Percentiles rank a stretch among this genome's conserved stretches.
Evolutionary conservation across 2,329 filamentous ascomycete genomes (phyloP).

Genomic region (Ceratocystis cacaofunesta): DNA sequence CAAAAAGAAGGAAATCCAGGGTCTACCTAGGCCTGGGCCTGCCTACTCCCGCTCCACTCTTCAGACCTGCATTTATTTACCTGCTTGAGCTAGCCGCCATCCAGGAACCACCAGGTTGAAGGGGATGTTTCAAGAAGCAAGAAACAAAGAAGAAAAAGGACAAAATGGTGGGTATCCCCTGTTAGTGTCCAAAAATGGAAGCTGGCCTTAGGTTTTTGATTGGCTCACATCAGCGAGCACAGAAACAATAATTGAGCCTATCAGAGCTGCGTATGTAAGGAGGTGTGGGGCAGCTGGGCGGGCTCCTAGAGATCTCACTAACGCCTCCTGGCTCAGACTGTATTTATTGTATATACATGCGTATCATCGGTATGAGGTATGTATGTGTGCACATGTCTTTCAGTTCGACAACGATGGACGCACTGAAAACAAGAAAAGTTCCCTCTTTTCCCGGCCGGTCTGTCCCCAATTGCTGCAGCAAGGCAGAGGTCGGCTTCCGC

Average conservation of each 20-base stretch:
- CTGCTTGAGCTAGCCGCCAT: background rate
- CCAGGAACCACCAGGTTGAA: background rate
- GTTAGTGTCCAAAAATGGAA: slow-evolving; percentile 13
- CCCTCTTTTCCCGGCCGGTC: no score
- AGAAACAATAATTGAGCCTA: background rate
- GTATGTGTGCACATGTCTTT: no score
- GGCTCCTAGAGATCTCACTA: background rate
- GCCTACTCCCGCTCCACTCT: background rate
- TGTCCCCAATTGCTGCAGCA: no score
- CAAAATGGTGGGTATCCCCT: background rate
- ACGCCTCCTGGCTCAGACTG: background rate
- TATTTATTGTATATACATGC: background rate
- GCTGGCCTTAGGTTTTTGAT: slow-evolving; percentile 1
- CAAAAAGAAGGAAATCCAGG: background rate
- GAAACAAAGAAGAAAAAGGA: background rate
- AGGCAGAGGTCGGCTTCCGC: no score
- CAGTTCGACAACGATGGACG: no score
- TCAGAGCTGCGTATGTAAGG: background rate
- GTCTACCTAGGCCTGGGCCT: background rate
- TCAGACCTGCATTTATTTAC: background rate
- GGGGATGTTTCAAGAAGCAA: background rate
- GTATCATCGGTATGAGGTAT: background rate
- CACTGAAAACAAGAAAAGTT: no score
- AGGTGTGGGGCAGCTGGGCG: background rate
- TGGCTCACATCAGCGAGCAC: background rate